phyloP scores from a whole-genome alignment of 768 basidiomycete genomes.

The Auricularia auricula-judae region DNA sequence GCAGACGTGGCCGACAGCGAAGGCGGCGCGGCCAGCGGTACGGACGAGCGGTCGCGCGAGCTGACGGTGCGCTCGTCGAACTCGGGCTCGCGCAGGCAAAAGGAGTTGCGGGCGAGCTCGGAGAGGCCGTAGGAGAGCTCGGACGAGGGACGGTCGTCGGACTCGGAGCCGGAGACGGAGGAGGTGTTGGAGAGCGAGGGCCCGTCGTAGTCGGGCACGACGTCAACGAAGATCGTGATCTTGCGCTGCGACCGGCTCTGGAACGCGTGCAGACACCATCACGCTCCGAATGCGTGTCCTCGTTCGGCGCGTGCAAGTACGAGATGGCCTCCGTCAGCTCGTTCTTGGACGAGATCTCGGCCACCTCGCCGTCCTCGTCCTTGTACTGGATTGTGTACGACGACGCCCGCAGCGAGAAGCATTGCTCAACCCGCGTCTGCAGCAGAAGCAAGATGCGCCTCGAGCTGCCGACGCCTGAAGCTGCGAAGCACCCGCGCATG shows the following conservation, averaged over 20 bases:
- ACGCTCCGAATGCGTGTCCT: conserved; percentile 49
- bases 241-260: conserved; percentile 31
- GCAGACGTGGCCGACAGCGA: no score
- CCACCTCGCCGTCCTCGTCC: conserved; percentile 79
- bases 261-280: neutral
- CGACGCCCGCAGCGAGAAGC: conserved; percentile 62
- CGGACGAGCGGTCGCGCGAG: conserved; percentile 39
- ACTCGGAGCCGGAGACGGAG: conserved; percentile 69
- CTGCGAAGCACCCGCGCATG: no score
- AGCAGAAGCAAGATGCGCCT: no score
- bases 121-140: conserved; percentile 40
- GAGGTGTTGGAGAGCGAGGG: conserved; percentile 84
- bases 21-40: neutral
- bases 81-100: conserved; percentile 34
- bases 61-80: conserved; percentile 71
- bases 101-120: conserved; percentile 19
- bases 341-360: conserved; percentile 52
- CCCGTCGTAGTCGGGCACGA: conserved; percentile 82
- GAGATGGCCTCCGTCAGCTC: conserved; percentile 81
- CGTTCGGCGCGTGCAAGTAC: conserved; percentile 66
- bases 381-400: conserved; percentile 70
- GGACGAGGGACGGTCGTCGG: conserved; percentile 45
- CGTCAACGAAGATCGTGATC: conserved; percentile 66
- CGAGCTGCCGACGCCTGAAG: no score
- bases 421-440: conserved; percentile 61